Conservation (phyloP, 2,329 filamentous ascomycete genomes). For the Intubia oerlemansii region DNA sequence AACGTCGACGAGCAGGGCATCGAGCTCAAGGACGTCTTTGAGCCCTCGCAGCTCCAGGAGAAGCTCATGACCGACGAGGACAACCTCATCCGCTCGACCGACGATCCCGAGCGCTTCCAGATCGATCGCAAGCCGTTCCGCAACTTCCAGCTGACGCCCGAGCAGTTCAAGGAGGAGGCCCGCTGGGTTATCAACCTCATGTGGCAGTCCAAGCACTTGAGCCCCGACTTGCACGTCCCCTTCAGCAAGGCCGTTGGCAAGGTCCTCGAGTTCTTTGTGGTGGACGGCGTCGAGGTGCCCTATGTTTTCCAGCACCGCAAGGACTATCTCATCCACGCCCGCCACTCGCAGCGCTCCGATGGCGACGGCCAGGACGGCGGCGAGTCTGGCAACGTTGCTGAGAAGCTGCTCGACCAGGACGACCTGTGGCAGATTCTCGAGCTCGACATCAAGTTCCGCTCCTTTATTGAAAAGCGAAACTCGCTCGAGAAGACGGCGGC, state of each 20-base stretch:
- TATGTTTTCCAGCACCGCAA: constrained; percentile 98
- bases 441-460: constrained; percentile 84
- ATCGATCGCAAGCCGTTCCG: constrained; percentile 78
- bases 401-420: constrained; percentile 78
- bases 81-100: constrained; percentile 66
- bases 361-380: constrained; percentile 51
- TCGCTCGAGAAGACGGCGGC: constrained; percentile 61
- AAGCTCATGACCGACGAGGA: constrained; percentile 92
- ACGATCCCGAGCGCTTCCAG: constrained; percentile 89
- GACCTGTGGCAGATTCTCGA: constrained; percentile 93
- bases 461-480: constrained; percentile 79
- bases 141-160: constrained; percentile 55
- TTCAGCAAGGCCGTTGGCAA: constrained; percentile 81
- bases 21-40: constrained; percentile 93
- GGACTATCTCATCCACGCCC: constrained; percentile 86
- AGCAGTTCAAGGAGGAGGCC: constrained; percentile 78
- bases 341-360: constrained; percentile 40
- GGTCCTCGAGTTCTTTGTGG: constrained; percentile 85
- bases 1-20: constrained; percentile 63
- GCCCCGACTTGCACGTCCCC: constrained; percentile 50
- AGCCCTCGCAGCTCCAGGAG: constrained; percentile 84
- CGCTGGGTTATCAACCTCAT: constrained; percentile 81
- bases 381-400: constrained; percentile 54
- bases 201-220: constrained; percentile 66
- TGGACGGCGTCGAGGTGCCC: constrained; percentile 85